These are phyloP conservation scores for Plectosphaerella sp. DNA, from an alignment of 2,329 filamentous ascomycete species.

Conservation along the genomic window DNA sequence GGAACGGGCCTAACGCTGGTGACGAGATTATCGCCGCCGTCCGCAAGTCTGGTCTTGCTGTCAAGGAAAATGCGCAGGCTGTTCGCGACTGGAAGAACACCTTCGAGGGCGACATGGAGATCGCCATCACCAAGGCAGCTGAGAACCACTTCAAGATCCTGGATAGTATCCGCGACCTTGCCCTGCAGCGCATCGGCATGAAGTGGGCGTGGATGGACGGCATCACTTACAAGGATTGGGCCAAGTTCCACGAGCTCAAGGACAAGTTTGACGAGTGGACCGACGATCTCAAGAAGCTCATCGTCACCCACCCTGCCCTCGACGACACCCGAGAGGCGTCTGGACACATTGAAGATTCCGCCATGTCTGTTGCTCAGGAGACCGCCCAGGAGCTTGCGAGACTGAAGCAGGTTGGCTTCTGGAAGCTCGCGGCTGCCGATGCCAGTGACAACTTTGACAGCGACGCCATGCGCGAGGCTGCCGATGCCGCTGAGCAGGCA, in stretches of 20 bases:
- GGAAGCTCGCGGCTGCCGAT: slow-evolving; percentile 77
- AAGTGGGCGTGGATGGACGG: slow-evolving; percentile 95
- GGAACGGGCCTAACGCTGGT: slow-evolving; percentile 35
- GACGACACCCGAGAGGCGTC: slow-evolving; percentile 62
- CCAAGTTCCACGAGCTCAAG: slow-evolving; percentile 86
- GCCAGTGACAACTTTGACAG: slow-evolving; percentile 73
- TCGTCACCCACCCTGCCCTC: slow-evolving; percentile 69
- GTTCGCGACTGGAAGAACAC: slow-evolving; percentile 72
- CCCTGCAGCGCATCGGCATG: slow-evolving; percentile 88
- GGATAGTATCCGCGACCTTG: slow-evolving; percentile 75
- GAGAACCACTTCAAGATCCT: slow-evolving; percentile 78
- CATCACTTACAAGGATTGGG: slow-evolving; percentile 96
- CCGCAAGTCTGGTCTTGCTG: slow-evolving; percentile 62
- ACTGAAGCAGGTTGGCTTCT: slow-evolving; percentile 77
- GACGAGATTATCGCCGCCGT: slow-evolving; percentile 45
- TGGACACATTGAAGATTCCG: slow-evolving; percentile 68
- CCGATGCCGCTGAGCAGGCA: slow-evolving; percentile 35
- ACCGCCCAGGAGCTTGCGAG: slow-evolving; percentile 75
- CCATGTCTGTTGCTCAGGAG: slow-evolving; percentile 73
- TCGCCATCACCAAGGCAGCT: slow-evolving; percentile 67
- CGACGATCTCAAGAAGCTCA: slow-evolving; percentile 71
- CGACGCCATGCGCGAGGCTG: slow-evolving; percentile 56
- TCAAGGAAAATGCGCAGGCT: slow-evolving; percentile 73
- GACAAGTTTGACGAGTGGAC: slow-evolving; percentile 81
- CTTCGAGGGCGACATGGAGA: slow-evolving; percentile 66